Base-by-base conservation (phyloP, 805 yeast species). In the Ogataea nakhonphanomensis region DNA sequence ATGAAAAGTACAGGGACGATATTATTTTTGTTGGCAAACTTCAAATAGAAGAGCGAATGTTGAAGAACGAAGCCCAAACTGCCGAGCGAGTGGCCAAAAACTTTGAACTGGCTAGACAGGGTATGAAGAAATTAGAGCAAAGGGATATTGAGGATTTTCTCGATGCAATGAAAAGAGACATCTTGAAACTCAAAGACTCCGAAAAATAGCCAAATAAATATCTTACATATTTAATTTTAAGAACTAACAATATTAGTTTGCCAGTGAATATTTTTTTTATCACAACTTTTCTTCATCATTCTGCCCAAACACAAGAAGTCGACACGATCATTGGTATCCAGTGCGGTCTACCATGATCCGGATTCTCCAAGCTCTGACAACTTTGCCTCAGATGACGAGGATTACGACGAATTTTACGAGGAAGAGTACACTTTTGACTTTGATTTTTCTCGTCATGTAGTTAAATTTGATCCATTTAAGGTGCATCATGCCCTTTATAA, bases 1-100 rank as follows among this genome's bases (percentile, higher is more conserved):
- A 58, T 5, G 66, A 61, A 39, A 33, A 37, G 25, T 59, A 53
- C 42, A 47, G 66, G 25, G 66, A 61, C 39, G 66, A 61, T 39
- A 37, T 58, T 37, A 52, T 61, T 15, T 56, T 59, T 25, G 55
- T 56, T n/a, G 50, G 57, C 35, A 58, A 59, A 37, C 46, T 57
- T 25, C 64, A 61, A 42, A 45, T 56, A 13, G 66, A 61, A 43
- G 59, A 55, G 35, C 49, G 51, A 29, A 46, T 46, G 13, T 25
- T 49, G 11, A 41, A 45, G 31, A 37, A 38, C 31, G 50, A 44
- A 39, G 35, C 51, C 14, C 30, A 43, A 30, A 47, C 44, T 30
- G 47, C 46, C 35, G 10, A 17, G 9, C 48, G 51, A 30, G 44
- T 45, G 25, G 37, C 37, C 25, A 34, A 36, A 31, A 53, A 55